Evolutionary conservation across 75 land plant species (phyloP).

Genomic region (Isoetes taiwanensis): DNA sequence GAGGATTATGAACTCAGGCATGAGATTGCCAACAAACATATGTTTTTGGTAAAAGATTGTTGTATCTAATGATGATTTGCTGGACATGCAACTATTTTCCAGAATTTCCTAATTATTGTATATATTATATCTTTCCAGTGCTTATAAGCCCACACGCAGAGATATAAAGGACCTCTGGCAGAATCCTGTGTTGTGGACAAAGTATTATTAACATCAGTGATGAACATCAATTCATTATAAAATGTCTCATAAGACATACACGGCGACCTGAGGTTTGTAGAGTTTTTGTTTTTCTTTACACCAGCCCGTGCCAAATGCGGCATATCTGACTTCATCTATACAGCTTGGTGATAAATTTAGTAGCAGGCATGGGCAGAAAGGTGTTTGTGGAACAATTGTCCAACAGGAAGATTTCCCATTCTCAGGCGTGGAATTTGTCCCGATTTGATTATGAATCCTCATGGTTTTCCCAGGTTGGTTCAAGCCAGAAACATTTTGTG

Average conservation of each 20-base stretch:
- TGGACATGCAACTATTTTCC: too few relatives aligned
- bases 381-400: conserved; percentile 88
- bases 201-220: conserved; percentile 54
- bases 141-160: conserved; percentile 42
- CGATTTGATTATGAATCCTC: conserved; percentile 99
- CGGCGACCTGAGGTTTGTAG: conserved; percentile 90
- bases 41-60: too few relatives aligned
- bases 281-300: too few relatives aligned
- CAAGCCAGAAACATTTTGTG: too few relatives aligned
- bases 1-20: too few relatives aligned
- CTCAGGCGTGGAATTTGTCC: conserved; percentile 95
- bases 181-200: conserved; percentile 75
- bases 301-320: too few relatives aligned
- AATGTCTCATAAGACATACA: conserved; percentile 72
- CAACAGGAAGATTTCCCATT: conserved; percentile 98
- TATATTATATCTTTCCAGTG: too few relatives aligned
- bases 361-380: conserved; percentile 98
- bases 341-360: conserved; percentile 96
- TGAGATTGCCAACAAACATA: too few relatives aligned
- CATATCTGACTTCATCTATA: too few relatives aligned
- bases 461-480: conserved; percentile 91
- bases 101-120: too few relatives aligned
- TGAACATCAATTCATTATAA: conserved; percentile 42
- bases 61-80: too few relatives aligned
- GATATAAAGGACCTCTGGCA: conserved; percentile 59